Evolutionary conservation across 805 yeast genomes (phyloP), one percentile per base, ranked within the genome.

Genomic region (Candida adriatica): DNA sequence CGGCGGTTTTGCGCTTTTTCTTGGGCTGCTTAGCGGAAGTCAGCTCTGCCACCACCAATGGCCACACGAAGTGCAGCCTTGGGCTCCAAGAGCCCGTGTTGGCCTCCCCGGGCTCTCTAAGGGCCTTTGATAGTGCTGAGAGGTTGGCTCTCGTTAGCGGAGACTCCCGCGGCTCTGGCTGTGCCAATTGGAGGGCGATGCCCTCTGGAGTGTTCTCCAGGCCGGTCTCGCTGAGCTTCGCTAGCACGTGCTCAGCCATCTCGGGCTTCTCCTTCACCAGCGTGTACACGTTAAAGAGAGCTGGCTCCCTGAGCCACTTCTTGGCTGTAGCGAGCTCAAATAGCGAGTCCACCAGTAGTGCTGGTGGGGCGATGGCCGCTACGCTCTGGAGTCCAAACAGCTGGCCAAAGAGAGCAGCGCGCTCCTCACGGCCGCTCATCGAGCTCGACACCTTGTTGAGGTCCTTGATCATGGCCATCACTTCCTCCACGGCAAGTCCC

Each of bases 221-320:
- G 4, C 76, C 74, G 18, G 57, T 55, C 19, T 70, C 66, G 43
- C 76, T 70, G 6, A 79, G 48, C 26, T 59, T 47, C 10, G 55
- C 49, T 31, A 83, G 55, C 2, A 72, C 43, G 4, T 52, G 43
- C 5, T 42, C 30, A 2, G 54, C 33, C 10, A 45, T 37, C 2
- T 44, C 44, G 2, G 41, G 38, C 2, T 35, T 16, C 8, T 45
- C 53, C 23, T 37, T 49, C n/a, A 74, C 43, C 4, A 80, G 65
- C 31, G 72, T 76, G 43, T 69, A 73, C 28, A 88, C 61, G 1
- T 94, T 81, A 48, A 67, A 83, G 46, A 83, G 65, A 24, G 85
- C 67, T 4, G 94, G 75, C 56, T 90, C 96, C 38, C 94, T 64
- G 25, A 88, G 70, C 96, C 96, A 88, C 2, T 83, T 71, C 53